Percentiles rank a stretch among this genome's conserved stretches.
Evolutionary conservation across 768 basidiomycete genomes (phyloP).

Genomic region (Mycena latifolia): DNA sequence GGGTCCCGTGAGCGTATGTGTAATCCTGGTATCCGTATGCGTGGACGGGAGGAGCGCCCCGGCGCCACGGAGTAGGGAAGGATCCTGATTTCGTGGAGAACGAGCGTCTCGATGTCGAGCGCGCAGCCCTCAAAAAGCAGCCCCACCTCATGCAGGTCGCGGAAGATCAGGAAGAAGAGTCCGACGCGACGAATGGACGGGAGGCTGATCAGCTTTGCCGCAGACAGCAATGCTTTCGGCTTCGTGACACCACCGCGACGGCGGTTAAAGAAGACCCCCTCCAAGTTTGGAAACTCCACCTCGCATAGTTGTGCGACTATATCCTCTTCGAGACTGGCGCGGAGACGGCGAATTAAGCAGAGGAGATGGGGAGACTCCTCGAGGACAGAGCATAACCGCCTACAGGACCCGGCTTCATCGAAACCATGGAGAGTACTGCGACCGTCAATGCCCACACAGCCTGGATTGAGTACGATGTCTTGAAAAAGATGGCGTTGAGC

Average conservation of each 20-base stretch:
- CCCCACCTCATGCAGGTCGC: too few relatives aligned
- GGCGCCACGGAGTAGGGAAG: too few relatives aligned
- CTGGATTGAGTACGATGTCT: not conserved
- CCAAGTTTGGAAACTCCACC: not conserved
- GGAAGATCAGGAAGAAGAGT: not conserved
- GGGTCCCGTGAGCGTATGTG: not conserved
- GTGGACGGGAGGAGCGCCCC: too few relatives aligned
- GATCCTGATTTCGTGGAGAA: not conserved
- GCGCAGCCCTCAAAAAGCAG: not conserved
- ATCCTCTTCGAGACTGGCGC: not conserved
- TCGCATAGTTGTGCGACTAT: not conserved
- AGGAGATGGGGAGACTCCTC: not conserved
- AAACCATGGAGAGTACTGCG: not conserved
- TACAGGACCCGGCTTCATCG: not conserved
- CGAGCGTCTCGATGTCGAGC: not conserved
- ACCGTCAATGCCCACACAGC: not conserved
- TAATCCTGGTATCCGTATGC: not conserved
- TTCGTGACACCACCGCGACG: not conserved
- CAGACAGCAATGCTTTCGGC: not conserved
- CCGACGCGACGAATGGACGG: not conserved
- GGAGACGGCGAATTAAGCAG: not conserved
- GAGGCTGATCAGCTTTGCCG: not conserved
- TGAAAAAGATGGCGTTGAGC: slow-evolving; percentile 11
- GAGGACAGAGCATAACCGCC: not conserved
- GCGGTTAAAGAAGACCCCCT: not conserved